A percentile compares a stretch with the other conserved stretches of the same genome.
Conservation (phyloP, 2,329 filamentous ascomycete genomes). For the Fusarium verrucosum region DNA sequence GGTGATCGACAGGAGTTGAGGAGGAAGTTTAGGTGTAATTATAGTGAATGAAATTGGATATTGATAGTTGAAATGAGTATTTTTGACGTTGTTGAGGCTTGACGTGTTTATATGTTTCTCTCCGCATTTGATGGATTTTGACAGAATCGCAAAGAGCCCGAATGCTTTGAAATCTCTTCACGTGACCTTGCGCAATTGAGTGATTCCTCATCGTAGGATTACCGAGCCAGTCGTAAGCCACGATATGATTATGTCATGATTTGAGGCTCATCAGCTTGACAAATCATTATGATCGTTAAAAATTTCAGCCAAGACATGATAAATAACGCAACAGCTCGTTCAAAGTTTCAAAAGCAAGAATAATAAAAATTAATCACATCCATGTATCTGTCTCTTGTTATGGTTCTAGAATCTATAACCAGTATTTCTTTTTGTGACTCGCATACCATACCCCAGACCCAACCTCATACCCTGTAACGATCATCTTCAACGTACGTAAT, state of each 20-base stretch:
- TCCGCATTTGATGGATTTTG: constrained; percentile 27
- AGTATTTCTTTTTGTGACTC: not conserved
- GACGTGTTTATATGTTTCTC: constrained; percentile 17
- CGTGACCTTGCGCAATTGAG: constrained; percentile 40
- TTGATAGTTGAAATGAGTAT: not conserved
- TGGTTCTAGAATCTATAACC: not conserved
- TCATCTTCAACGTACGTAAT: constrained; percentile 4
- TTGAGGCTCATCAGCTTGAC: not conserved
- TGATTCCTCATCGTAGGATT: constrained; percentile 9
- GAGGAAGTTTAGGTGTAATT: not conserved
- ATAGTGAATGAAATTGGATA: not conserved
- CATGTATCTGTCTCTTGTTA: not conserved
- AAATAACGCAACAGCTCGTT: not conserved
- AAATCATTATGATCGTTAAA: not conserved
- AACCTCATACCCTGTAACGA: constrained; percentile 20
- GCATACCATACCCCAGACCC: not conserved
- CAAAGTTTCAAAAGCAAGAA: not conserved
- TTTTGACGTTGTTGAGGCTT: not conserved
- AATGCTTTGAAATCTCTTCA: constrained; percentile 38
- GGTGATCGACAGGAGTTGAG: not conserved
- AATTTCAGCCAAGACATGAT: not conserved
- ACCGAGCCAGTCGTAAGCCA: constrained; percentile 18
- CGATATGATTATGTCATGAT: not conserved
- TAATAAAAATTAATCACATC: too few species aligned
- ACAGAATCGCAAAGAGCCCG: constrained; percentile 32